phyloP scores from a whole-genome alignment of 108 stramenopile genomes.

The Cylindrotheca fusiformis region DNA sequence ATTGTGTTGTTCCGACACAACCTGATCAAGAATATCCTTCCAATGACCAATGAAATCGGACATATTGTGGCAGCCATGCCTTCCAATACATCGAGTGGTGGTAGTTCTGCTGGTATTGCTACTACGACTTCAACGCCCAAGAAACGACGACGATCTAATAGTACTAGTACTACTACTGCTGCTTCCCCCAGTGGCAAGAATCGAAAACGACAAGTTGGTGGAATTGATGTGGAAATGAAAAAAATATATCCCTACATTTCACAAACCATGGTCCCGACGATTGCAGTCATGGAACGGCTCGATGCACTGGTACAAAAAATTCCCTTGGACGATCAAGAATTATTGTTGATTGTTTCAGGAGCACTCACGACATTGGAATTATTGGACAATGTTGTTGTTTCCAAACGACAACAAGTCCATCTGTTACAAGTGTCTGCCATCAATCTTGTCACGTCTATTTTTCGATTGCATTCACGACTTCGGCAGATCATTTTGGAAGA shows the following conservation, averaged over 20 bases:
- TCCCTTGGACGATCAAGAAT: constrained; percentile 76
- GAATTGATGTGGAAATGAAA: constrained; percentile 47
- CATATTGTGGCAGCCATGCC: constrained; percentile 42
- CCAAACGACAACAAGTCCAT: constrained; percentile 27
- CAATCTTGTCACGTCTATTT: constrained; percentile 64
- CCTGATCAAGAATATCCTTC: constrained; percentile 66
- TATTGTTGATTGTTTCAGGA: constrained; percentile 63
- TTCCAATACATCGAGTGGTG: constrained; percentile 4
- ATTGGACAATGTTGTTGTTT: constrained; percentile 47
- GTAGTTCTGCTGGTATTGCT: background rate
- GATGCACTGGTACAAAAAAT: constrained; percentile 53
- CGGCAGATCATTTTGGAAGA: constrained; percentile 89
- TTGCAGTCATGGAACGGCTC: constrained; percentile 63
- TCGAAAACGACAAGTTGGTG: too few species aligned
- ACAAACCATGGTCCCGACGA: constrained; percentile 45
- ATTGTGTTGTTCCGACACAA: constrained; percentile 76
- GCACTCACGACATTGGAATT: constrained; percentile 50
- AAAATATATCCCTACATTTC: constrained; percentile 64
- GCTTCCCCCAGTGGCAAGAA: constrained; percentile 12
- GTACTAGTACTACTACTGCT: constrained; percentile 5
- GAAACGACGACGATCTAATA: constrained; percentile 24
- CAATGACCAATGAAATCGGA: constrained; percentile 64
- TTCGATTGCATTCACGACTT: constrained; percentile 68
- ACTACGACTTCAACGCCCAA: constrained; percentile 17
- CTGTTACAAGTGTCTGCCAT: constrained; percentile 62